Base-by-base conservation (phyloP, 75 land plant species). In the Cryptomeria japonica region DNA sequence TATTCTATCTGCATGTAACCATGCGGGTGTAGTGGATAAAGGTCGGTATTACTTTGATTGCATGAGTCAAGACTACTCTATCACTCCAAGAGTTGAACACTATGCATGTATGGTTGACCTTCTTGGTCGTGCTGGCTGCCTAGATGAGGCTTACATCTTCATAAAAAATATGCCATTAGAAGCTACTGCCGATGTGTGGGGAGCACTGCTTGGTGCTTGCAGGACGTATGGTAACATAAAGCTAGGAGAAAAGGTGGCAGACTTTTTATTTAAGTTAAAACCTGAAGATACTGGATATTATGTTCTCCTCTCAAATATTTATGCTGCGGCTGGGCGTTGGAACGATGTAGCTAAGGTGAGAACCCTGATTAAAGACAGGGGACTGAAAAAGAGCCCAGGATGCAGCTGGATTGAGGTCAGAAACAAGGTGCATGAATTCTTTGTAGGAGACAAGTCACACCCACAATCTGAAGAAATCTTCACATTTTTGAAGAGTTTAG, bases 141-240 rank as follows among this genome's bases (percentile, higher is more conserved):
- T 68, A 25, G 89, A 49, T 39, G 64, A 89, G 72, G 95, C 95
- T 18, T 85, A 87, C 80, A 70, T 76, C 11, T 87, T 93, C 31
- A 87, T 93, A 51, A 39, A 79, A 83, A 92, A 70, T 12, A 93
- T 92, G 93, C 93, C 93, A 15, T 41, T 92, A n/a, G 90, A 88
- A 37, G 90, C 93, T 31, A 78, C 84, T 38, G 84, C 87, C 3
- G 87, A 89, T 72, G 90, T 92, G 70, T 88, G 86, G 80, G 92
- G 93, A 84, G 88, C 90, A 56, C 84, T 93, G 80, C 92, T 93
- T 31, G 84, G 86, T 46, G 88, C 94, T 87, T 94, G 91, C 49
- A 84, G 88, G 39, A 56, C 86, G 37, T 88, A 89, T 82, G 85
- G 88, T 25, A 89, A 68, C 25, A 38, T 89, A 11, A 89, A 92